phyloP scores from a whole-genome alignment of 441 rosid genomes.

The Pelargonium myrrhifolium region DNA sequence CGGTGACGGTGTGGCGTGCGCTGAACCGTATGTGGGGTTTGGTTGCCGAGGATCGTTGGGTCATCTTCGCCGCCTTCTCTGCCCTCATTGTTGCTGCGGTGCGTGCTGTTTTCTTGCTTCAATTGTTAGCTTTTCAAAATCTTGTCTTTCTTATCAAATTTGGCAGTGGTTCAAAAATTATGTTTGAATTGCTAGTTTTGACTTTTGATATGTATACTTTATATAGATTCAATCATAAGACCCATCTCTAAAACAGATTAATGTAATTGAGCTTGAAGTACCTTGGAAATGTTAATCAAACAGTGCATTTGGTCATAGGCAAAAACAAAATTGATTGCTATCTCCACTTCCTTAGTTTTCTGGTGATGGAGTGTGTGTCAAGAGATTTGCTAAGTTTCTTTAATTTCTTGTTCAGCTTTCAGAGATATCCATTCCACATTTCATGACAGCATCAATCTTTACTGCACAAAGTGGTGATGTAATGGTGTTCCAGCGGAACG shows the following conservation, averaged over 20 bases:
- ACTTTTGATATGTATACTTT: background rate
- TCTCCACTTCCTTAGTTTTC: too few relatives aligned
- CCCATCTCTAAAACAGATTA: background rate
- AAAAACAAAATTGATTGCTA: background rate
- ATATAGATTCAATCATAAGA: background rate
- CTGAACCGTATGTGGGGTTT: conserved; percentile 83
- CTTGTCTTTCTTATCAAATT: background rate
- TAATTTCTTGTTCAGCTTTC: conserved; percentile 53
- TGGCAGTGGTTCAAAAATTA: too few relatives aligned
- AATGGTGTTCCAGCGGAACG: conserved; percentile 62
- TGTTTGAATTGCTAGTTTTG: background rate
- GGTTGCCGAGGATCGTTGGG: conserved; percentile 79
- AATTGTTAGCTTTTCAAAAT: background rate
- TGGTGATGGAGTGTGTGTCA: background rate
- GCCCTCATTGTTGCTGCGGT: conserved; percentile 78
- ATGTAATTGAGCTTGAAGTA: background rate
- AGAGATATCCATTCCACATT: conserved; percentile 82
- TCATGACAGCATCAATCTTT: conserved; percentile 87
- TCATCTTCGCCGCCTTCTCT: conserved; percentile 70
- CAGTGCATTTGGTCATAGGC: too few relatives aligned
- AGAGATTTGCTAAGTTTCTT: conserved; percentile 16
- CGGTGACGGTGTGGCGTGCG: conserved; percentile 80
- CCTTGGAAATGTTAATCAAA: background rate
- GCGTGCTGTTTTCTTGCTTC: conserved; percentile 14
- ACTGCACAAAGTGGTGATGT: conserved; percentile 68